Conservation (phyloP, 495 filamentous ascomycete genomes). For the Aspergillus steynii region DNA sequence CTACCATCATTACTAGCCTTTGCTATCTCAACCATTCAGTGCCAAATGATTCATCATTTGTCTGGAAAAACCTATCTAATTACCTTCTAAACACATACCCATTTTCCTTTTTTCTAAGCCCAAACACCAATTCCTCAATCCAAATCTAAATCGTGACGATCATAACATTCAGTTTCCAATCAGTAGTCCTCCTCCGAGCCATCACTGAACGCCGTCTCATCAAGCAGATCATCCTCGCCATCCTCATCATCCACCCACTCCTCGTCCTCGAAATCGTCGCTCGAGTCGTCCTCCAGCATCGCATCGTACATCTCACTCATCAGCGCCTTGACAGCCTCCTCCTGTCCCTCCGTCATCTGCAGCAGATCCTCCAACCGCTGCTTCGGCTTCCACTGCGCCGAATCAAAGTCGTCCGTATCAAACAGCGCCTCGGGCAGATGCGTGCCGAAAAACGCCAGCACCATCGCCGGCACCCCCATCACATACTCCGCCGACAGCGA, state of each 20-base stretch:
- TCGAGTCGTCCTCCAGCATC: slow-evolving; percentile 7
- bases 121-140: not conserved
- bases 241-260: slow-evolving; percentile 7
- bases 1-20: too few relatives aligned
- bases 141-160: not conserved
- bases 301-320: slow-evolving; percentile 11
- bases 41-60: too few relatives aligned
- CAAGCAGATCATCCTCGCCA: slow-evolving; percentile 8
- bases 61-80: too few relatives aligned
- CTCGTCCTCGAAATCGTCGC: slow-evolving; percentile 8
- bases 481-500: slow-evolving; percentile 17
- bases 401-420: slow-evolving; percentile 11
- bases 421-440: slow-evolving; percentile 12
- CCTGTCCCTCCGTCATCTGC: slow-evolving; percentile 8
- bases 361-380: slow-evolving; percentile 7
- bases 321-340: slow-evolving; percentile 10
- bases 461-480: slow-evolving; percentile 10
- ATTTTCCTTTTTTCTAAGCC: not conserved
- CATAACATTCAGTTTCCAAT: not conserved
- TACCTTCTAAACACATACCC: too few relatives aligned
- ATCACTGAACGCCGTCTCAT: slow-evolving; percentile 10
- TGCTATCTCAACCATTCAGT: too few relatives aligned
- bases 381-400: slow-evolving; percentile 10
- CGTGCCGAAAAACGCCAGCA: slow-evolving; percentile 10
- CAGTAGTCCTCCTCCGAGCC: slow-evolving; percentile 9